Conservation (phyloP, 176 grass and related monocot genomes). For the Cenchrus americanus region DNA sequence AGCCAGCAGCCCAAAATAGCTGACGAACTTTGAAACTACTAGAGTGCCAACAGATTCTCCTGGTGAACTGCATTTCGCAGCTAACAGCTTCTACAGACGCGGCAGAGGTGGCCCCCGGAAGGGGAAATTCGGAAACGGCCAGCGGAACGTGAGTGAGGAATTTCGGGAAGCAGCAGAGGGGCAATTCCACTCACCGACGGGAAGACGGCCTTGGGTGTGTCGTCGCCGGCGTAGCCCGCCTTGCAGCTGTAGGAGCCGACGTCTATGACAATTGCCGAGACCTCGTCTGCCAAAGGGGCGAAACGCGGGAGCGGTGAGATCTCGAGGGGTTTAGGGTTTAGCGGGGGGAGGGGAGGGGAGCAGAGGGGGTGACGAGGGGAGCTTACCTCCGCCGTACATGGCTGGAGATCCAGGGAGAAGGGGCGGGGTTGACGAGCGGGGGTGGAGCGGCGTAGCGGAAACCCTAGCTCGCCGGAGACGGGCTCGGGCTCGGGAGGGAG, state of each 20-base stretch:
- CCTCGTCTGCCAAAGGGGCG: conserved; percentile 66
- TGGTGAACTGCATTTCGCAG: not conserved
- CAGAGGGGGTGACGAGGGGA: not conserved
- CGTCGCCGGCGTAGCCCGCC: conserved; percentile 95
- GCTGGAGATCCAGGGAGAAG: conserved; percentile 35
- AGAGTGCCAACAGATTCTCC: not conserved
- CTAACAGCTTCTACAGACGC: not conserved
- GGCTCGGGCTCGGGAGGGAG: not conserved
- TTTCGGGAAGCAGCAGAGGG: not conserved
- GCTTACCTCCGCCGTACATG: conserved; percentile 99
- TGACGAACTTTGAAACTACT: not conserved
- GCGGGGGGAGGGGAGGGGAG: not conserved
- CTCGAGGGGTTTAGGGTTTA: conserved; percentile 56
- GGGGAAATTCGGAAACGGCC: not conserved
- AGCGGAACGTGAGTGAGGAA: not conserved
- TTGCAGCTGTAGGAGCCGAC: conserved; percentile 98
- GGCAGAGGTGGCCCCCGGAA: not conserved
- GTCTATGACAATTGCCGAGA: conserved; percentile 95
- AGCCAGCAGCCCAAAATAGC: not conserved
- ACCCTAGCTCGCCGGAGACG: conserved; percentile 55
- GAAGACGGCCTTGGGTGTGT: conserved; percentile 96
- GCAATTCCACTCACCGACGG: conserved; percentile 65
- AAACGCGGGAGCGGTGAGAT: conserved; percentile 34
- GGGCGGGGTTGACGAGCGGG: not conserved
- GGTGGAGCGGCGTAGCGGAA: conserved; percentile 22